Base-by-base conservation (phyloP, 164 flowering plant genomes). In the Vitis rotundifolia region DNA sequence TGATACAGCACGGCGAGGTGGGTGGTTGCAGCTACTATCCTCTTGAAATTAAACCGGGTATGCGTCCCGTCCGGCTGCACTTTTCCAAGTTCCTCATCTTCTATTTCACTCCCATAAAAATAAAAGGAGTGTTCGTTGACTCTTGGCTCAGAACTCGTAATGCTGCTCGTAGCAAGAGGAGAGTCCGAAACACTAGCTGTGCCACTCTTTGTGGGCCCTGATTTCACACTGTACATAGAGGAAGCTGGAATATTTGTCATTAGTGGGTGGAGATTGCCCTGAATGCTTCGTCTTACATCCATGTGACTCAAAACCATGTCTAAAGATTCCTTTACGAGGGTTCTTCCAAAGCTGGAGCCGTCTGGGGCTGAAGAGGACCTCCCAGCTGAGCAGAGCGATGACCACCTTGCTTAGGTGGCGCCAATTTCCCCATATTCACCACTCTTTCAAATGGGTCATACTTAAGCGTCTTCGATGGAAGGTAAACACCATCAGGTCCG, bases 221-320 rank as follows among this genome's bases (percentile, higher is more conserved):
- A 88, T 73, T 93, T 86, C 75, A 90, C 91, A 68, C 92, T 90
- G 69, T 89, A 87, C 84, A 90, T 72, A 9, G 99, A 93, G 12
- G 98, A 90, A 61, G 97, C 97, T 51, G 94, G 98, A 53, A 88
- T 84, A 66, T 86, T 91, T 55, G 91, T 89, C 85, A 88, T 82
- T 50, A 84, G 66, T 16, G 98, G 93, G 26, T 91, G 86, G 16
- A 87, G 74, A 66, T 83, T 88, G 54, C 91, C 91, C 13, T 89
- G 82, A 69, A 89, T 73, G 68, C 86, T 90, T 69, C 90, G 73
- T 64, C 97, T 84, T 76, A 92, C 88, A 75, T 89, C 92, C 97
- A 94, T 92, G 63, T 92, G 98, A 80, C 98, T 75, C 68, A 92
- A 65, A 59, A 97, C 97, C 97, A 92, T 94, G 70, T 94, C 97